Base-by-base conservation (phyloP, 1,139 yeast species). In the Kodamaea suecica region DNA sequence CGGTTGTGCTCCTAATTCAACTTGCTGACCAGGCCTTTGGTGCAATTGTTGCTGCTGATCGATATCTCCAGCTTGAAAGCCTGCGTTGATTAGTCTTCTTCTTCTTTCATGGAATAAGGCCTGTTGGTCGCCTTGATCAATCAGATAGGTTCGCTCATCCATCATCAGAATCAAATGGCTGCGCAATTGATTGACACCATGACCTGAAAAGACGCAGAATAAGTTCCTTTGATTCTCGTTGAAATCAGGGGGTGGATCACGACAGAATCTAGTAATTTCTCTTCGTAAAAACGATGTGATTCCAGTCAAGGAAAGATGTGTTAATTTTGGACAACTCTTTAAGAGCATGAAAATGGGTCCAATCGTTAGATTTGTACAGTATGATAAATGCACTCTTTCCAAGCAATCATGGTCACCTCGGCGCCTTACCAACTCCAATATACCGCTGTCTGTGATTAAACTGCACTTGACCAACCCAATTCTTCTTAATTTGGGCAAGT, bases 191-290 rank as follows among this genome's bases (percentile, higher is more conserved):
- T 67, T 75, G 12, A 92, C 97, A 4, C 97, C 97, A 44, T 76
- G 79, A 1, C 97, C 97, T 25, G 95, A 83, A 53, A 88, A 92
- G 7, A 92, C 98, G 61, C 98, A 92, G 52, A 92, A 92, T 34
- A 86, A 75, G 13, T 83, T 76, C 47, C 82, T 82, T 59, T 92
- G 98, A 49, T 83, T 84, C 40, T 82, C 88, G 39, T 84, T 88
- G 55, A 92, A 90, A 51, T 90, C 97, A 10, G 86, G 78, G 3
- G 98, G 98, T 2, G 97, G 95, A n/a, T 83, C 85, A 23, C 98
- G 81, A 55, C 97, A 90, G 59, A 79, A 90, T 47, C 78, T 81
- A 1, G 94, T 84, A 34, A 92, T 78, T 50, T 92, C 97, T 13
- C 83, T 74, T 43, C 95, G 73, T 54, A 92, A 71, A 61, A 92